Evolutionary conservation across 768 basidiomycete genomes (phyloP).

Genomic region (Pulveroboletus sp.): DNA sequence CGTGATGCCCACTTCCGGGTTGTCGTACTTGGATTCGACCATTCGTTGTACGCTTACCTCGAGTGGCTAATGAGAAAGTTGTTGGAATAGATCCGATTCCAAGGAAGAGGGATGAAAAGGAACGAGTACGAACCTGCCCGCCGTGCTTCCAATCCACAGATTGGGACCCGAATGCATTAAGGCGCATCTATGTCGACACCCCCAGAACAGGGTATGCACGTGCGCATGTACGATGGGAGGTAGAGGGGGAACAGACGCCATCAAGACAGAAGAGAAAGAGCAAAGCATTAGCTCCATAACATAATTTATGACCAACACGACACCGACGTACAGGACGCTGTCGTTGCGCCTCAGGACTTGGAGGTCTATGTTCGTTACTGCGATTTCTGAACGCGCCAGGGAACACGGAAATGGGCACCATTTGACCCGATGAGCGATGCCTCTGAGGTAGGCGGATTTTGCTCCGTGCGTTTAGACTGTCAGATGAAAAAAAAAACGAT

Average conservation of each 20-base stretch:
- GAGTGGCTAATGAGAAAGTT: neutral
- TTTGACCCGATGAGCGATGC: neutral
- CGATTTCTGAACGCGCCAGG: neutral
- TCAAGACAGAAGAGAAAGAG: neutral
- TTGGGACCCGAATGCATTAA: neutral
- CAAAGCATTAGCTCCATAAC: neutral
- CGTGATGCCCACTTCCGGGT: neutral
- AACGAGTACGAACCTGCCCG: conserved; percentile 9
- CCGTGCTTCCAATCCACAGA: neutral
- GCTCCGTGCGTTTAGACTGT: conserved; percentile 20
- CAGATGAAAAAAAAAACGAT: too few species aligned
- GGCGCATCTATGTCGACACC: neutral
- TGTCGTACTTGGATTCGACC: conserved; percentile 18
- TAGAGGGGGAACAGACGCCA: neutral
- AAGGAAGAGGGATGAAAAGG: too few species aligned
- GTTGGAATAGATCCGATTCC: neutral
- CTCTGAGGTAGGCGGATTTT: conserved; percentile 5
- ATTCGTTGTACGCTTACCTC: conserved; percentile 19
- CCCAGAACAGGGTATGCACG: neutral
- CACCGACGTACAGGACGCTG: conserved; percentile 1
- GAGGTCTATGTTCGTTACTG: neutral
- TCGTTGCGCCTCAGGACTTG: neutral
- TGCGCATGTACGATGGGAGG: neutral
- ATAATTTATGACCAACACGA: too few species aligned
- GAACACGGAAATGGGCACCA: conserved; percentile 4